phyloP scores from a whole-genome alignment of 2,329 filamentous ascomycete genomes.

The Monilinia fructigena region DNA sequence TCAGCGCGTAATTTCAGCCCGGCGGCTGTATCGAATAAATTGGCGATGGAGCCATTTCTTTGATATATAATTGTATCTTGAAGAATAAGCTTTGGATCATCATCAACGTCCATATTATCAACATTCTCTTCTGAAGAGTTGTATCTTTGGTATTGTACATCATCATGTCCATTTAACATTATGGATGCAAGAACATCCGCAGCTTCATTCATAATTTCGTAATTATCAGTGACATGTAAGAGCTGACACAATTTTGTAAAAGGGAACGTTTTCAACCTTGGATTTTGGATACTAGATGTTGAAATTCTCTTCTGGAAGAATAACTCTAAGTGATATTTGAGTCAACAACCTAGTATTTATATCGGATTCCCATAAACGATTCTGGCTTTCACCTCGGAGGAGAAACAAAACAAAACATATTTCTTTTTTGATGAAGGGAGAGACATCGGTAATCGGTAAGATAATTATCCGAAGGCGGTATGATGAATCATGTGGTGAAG shows the following conservation, averaged over 20 bases:
- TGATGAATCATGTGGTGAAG: background rate
- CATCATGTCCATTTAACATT: background rate
- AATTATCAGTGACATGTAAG: background rate
- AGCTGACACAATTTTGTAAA: background rate
- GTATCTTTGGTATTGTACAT: background rate
- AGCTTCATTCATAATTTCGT: background rate
- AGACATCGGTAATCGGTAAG: background rate
- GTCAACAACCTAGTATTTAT: no score
- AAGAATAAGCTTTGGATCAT: slow-evolving; percentile 15
- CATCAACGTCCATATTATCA: slow-evolving; percentile 10
- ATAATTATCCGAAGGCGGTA: background rate
- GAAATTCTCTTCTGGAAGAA: background rate
- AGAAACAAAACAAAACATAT: background rate
- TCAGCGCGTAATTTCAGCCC: slow-evolving; percentile 12
- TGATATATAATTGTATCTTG: slow-evolving; percentile 19
- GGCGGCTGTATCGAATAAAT: slow-evolving; percentile 6
- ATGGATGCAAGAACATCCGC: background rate
- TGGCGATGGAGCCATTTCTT: slow-evolving; percentile 7
- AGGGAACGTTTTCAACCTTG: no score
- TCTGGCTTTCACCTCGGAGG: background rate
- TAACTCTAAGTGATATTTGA: background rate
- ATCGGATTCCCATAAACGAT: background rate
- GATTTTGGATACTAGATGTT: background rate
- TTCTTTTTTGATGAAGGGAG: background rate
- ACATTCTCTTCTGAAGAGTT: background rate